These are phyloP conservation scores for Quercus suber DNA, from an alignment of 306 rosid species.

Conservation along the genomic window DNA sequence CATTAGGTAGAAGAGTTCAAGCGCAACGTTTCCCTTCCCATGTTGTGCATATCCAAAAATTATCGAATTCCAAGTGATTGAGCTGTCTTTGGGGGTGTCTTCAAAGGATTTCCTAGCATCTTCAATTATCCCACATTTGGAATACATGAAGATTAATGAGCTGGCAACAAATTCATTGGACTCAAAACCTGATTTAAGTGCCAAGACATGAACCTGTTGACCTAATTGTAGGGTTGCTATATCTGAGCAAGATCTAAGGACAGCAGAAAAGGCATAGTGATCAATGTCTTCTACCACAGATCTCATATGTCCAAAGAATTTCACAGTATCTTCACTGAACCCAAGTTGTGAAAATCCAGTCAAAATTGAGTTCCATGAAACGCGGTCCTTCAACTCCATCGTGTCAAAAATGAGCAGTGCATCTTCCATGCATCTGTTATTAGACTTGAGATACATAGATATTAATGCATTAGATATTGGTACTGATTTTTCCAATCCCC, in stretches of 20 bases:
- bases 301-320: slow-evolving; percentile 53
- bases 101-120: slow-evolving; percentile 74
- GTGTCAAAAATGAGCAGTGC: slow-evolving; percentile 50
- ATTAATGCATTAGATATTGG: slow-evolving; percentile 74
- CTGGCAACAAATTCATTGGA: slow-evolving; percentile 65
- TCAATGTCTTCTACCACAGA: slow-evolving; percentile 43
- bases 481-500: slow-evolving; percentile 56
- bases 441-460: slow-evolving; percentile 67
- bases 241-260: slow-evolving; percentile 69
- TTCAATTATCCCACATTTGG: slow-evolving; percentile 83
- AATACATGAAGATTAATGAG: slow-evolving; percentile 83
- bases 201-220: slow-evolving; percentile 62
- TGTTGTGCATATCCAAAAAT: slow-evolving; percentile 87
- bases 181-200: slow-evolving; percentile 50
- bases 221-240: slow-evolving; percentile 76
- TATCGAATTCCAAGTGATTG: slow-evolving; percentile 77
- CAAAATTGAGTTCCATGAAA: slow-evolving; percentile 80
- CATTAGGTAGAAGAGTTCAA: slow-evolving; percentile 66
- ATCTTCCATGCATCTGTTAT: slow-evolving; percentile 49
- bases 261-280: slow-evolving; percentile 66
- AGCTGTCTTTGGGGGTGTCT: slow-evolving; percentile 44
- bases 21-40: slow-evolving; percentile 65
- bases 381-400: slow-evolving; percentile 56
- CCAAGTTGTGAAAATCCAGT: slow-evolving; percentile 72
- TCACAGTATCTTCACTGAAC: slow-evolving; percentile 68